Evolutionary conservation across 2,329 filamentous ascomycete species (phyloP).

Genomic region (Penicillium polonicum): DNA sequence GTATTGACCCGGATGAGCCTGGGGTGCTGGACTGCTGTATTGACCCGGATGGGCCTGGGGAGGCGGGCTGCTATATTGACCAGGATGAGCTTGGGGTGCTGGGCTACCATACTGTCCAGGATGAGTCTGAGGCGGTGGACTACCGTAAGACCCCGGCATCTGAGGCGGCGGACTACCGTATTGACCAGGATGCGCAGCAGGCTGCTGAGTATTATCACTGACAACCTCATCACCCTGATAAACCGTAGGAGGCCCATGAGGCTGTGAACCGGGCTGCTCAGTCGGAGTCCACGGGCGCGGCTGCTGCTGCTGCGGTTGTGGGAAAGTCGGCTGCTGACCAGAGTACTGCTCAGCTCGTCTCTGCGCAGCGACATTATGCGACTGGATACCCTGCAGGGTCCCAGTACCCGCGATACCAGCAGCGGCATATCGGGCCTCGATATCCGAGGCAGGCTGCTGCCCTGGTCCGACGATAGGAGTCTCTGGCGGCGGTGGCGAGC

Average conservation of each 20-base stretch:
- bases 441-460: slow-evolving; percentile 70
- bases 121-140: slow-evolving; percentile 24
- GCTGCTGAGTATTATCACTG: slow-evolving; percentile 41
- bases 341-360: slow-evolving; percentile 79
- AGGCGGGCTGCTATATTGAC: slow-evolving; percentile 35
- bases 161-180: slow-evolving; percentile 38
- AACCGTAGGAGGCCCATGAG: slow-evolving; percentile 84
- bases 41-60: slow-evolving; percentile 26
- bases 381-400: slow-evolving; percentile 72
- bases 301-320: slow-evolving; percentile 38
- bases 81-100: slow-evolving; percentile 17
- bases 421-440: slow-evolving; percentile 87
- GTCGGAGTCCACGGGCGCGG: slow-evolving; percentile 89
- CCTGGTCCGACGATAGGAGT: slow-evolving; percentile 78
- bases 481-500: slow-evolving; percentile 91
- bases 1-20: slow-evolving; percentile 24
- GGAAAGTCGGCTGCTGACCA: slow-evolving; percentile 44
- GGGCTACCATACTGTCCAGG: slow-evolving; percentile 5
- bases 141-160: slow-evolving; percentile 15
- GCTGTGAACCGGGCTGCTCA: slow-evolving; percentile 79
- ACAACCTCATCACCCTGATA: slow-evolving; percentile 84
- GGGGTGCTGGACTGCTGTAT: slow-evolving; percentile 13
- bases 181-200: slow-evolving; percentile 26
- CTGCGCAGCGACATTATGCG: slow-evolving; percentile 75
- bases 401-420: slow-evolving; percentile 84